phyloP scores from a whole-genome alignment of 345 rosid genomes.

The Mangifera indica region DNA sequence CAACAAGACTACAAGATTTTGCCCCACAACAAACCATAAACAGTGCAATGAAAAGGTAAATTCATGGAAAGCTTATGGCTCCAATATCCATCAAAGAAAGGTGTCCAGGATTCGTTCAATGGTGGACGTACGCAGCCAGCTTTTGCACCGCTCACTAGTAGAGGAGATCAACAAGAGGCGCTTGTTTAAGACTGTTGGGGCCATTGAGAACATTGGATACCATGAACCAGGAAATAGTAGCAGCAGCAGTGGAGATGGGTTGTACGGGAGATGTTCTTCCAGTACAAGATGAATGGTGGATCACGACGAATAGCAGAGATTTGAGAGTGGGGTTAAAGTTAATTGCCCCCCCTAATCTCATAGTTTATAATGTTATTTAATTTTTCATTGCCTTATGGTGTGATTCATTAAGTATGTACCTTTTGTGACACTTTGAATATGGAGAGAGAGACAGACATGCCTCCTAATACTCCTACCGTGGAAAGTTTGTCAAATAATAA shows the following conservation, averaged over 20 bases:
- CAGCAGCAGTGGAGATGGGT: neutral
- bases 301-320: slow-evolving; percentile 18
- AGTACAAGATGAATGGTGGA: slow-evolving; percentile 16
- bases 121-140: slow-evolving; percentile 69
- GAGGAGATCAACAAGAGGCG: slow-evolving; percentile 70
- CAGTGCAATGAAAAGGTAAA: slow-evolving; percentile 3
- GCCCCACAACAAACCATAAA: slow-evolving; percentile 25
- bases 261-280: neutral
- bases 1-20: slow-evolving; percentile 40
- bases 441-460: no score
- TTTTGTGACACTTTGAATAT: neutral
- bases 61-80: slow-evolving; percentile 14
- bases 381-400: neutral
- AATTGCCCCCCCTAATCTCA: neutral
- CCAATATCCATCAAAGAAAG: slow-evolving; percentile 26
- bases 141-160: slow-evolving; percentile 69
- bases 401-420: neutral
- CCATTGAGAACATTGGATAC: slow-evolving; percentile 58
- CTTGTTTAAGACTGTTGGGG: slow-evolving; percentile 61
- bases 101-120: slow-evolving; percentile 48
- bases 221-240: slow-evolving; percentile 31
- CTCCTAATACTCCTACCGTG: no score
- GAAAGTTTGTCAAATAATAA: no score
- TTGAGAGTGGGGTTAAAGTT: neutral
- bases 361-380: no score